phyloP scores from a whole-genome alignment of 164 flowering plant species.

The Chimonanthus praecox region DNA sequence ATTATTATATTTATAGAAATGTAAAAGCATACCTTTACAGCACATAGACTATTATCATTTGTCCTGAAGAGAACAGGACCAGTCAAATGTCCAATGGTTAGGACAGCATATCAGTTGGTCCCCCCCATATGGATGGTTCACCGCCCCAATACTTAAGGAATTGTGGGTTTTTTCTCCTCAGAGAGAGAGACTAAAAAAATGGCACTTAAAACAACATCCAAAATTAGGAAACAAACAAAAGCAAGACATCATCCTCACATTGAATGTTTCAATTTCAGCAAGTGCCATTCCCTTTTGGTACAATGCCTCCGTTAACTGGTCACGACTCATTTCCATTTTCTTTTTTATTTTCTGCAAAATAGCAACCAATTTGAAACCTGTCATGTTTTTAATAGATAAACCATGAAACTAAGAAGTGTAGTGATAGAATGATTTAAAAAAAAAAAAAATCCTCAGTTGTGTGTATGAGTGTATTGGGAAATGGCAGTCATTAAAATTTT shows the following conservation, averaged over 20 bases:
- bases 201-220: background rate
- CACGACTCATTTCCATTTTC: slow-evolving; percentile 83
- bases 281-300: slow-evolving; percentile 88
- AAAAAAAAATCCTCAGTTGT: background rate
- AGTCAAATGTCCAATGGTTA: too few species aligned
- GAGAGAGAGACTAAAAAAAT: background rate
- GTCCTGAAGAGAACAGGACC: too few species aligned
- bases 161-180: background rate
- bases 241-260: slow-evolving; percentile 31
- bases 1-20: too few species aligned
- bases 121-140: too few species aligned
- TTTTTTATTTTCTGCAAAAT: slow-evolving; percentile 57
- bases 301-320: slow-evolving; percentile 77
- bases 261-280: slow-evolving; percentile 49
- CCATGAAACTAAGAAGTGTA: background rate
- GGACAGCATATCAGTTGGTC: too few species aligned
- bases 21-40: too few species aligned
- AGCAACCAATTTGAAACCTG: background rate
- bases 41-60: too few species aligned
- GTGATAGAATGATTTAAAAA: background rate
- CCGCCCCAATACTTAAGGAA: background rate
- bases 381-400: background rate
- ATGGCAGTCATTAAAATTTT: too few species aligned
- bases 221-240: background rate
- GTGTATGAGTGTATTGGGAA: too few species aligned